phyloP scores from a whole-genome alignment of 2,329 filamentous ascomycete genomes.

The Aspergillus floridensis region DNA sequence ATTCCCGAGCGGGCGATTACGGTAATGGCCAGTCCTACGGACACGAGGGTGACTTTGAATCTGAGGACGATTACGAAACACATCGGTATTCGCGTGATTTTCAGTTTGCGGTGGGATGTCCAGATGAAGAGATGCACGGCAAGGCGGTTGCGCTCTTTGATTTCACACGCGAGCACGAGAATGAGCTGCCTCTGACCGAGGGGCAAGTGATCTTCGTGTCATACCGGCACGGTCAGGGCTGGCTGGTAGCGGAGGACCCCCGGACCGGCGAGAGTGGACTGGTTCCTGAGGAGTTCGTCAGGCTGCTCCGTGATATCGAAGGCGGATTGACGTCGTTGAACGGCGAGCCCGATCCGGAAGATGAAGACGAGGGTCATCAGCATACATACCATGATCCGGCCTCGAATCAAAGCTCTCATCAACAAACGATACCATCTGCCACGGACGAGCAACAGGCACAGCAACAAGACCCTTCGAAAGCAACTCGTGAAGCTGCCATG shows the following conservation, averaged over 20 bases:
- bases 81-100: conserved; percentile 85
- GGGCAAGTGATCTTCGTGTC: conserved; percentile 96
- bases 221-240: conserved; percentile 93
- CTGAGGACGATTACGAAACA: conserved; percentile 53
- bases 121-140: conserved; percentile 96
- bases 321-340: conserved; percentile 74
- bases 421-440: conserved; percentile 33
- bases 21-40: conserved; percentile 40
- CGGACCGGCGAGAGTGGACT: conserved; percentile 90
- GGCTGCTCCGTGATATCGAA: conserved; percentile 87
- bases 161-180: conserved; percentile 93
- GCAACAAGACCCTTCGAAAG: conserved; percentile 14
- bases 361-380: conserved; percentile 40
- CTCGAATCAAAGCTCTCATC: conserved; percentile 39
- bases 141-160: conserved; percentile 95
- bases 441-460: conserved; percentile 15
- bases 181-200: conserved; percentile 87
- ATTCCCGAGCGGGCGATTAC: conserved; percentile 49
- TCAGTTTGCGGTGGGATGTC: conserved; percentile 90
- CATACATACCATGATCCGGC: conserved; percentile 55
- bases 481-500: conserved; percentile 18
- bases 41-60: conserved; percentile 34
- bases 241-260: conserved; percentile 94
- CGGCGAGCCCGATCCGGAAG: conserved; percentile 50
- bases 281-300: conserved; percentile 94